Base-by-base conservation (phyloP, 108 stramenopile genomes). In the Bacterosira constricta region DNA sequence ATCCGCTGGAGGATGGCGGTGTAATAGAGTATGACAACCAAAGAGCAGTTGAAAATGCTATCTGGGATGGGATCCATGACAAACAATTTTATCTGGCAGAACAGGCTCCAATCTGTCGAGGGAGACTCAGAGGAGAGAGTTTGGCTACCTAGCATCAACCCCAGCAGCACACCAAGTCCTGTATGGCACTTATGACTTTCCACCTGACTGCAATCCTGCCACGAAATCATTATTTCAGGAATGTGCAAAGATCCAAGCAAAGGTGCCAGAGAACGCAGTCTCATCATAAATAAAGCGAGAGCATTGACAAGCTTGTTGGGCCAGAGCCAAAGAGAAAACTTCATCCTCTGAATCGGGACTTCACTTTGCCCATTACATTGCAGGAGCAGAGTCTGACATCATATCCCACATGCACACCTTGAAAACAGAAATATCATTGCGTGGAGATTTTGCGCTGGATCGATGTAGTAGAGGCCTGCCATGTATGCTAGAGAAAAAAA, bases 361-460 rank as follows among this genome's bases (percentile, higher is more conserved):
- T 1, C 55, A 50, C 49, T 50, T 50, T 21, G 49, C 20, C 4
- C 49, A 50, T 21, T 23, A 50, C 18, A 50, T 21, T 21, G 49
- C 49, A 21, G 17, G 20, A 45, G 41, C 55, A 7, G 0, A 29
- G 17, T 69, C 54, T 4, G 55, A 27, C 1, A 3, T 21, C 3
- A 69, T 69, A 12, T 56, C 67, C 9, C 29, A 69, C 44, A 30
- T 18, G 41, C 54, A 56, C 13, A 27, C 52, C 13, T 6, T 56
- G 10, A 55, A 39, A 47, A 11, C 66, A n/a, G 1, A 35, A 13
- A 15, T 55, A 12, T 0, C 18, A 12, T 4, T 68, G 26, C 23
- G 2, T 0, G 35, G 15, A 0, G 66, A 53, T 9, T 1, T 44
- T 1, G 25, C 50, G 1, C 26, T 30, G 0, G 49, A 50, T n/a